Evolutionary conservation across 164 flowering plant genomes (phyloP), one percentile per base, ranked within the genome.

Genomic region (Vitis rotundifolia): DNA sequence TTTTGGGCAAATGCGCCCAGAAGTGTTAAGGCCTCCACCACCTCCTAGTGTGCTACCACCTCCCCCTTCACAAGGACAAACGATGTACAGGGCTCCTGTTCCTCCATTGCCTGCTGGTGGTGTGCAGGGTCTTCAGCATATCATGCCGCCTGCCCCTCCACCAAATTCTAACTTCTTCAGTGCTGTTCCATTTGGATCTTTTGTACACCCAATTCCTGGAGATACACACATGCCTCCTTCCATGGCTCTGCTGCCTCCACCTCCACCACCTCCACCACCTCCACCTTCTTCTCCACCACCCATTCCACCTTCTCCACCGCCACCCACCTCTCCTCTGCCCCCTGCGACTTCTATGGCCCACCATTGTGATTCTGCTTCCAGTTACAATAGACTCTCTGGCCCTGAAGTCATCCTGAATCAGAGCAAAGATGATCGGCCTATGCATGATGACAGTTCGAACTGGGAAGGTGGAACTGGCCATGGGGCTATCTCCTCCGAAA

Each of bases 21-120:
- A 73, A 48, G 61, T 73, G 64, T 66, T 63, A 22, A 68, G 58
- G 61, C 52, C 63, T 3, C 75, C 76, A 11, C 67, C 60, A 47
- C 85, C 80, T 50, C 81, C 80, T 59, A 77, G 82, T 61, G 57
- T 63, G n/a, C 77, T 77, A 63, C 85, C 81, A 12, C 86, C 82
- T 6, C 86, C 86, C 64, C 82, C 79, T 55, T 70, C 79, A 19
- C 86, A 79, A 61, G 80, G 83, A 55, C 84, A 69, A 29, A 37
- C 79, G 31, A 16, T 65, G 18, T 84, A 79, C 69, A 68, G 80
- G 66, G 59, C 71, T 37, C 73, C 65, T 11, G 69, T 76, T 67
- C 67, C 59, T 26, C 83, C 70, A 7, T 71, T 68, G 47, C 72
- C 72, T 2, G 64, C 73, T 59, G 70, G 75, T 68, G 59, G 56